Evolutionary conservation across 805 yeast species (phyloP), one percentile per base, ranked within the genome.

Genomic region (Lachancea cidri): DNA sequence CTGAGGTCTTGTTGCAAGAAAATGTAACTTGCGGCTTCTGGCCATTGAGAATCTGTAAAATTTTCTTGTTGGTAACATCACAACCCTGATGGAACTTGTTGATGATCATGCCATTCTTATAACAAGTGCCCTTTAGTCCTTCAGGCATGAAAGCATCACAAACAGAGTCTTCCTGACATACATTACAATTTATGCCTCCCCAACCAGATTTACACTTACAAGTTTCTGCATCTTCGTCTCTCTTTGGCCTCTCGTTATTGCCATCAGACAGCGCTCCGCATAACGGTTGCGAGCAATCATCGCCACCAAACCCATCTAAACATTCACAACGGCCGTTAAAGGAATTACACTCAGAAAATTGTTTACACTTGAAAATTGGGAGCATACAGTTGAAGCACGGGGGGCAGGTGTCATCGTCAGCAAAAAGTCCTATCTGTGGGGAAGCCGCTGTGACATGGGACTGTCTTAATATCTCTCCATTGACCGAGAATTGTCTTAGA

Each of bases 311-410:
- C 0, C 98, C 98, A 29, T 78, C 80, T 33, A 86, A 76, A 66
- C 98, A 93, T 40, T 86, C 94, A 67, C 98, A 93, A 57, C 81
- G 73, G 1, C 98, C 98, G 4, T 91, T 85, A 62, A 71, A 86
- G 25, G 82, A 75, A 60, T 93, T 86, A 66, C 98, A 93, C n/a
- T 64, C 65, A 19, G 95, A 88, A 57, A 81, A 93, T 54, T 93
- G 98, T 44, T 84, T 78, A 64, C 98, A 93, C 48, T 80, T 82
- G 55, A 85, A 88, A 48, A 88, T 83, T 2, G 97, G 95, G 9
- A 88, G 71, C 72, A 87, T 84, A 68, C 98, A 93, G 64, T 93
- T 91, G 75, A 93, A 93, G 56, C 97, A 86, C 0, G 95, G 95
- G 0, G 95, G 95, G 54, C 95, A 86, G 37, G 74, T 69, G 8